Conservation (phyloP, 2,329 filamentous ascomycete genomes). For the Pseudogymnoascus sp. region DNA sequence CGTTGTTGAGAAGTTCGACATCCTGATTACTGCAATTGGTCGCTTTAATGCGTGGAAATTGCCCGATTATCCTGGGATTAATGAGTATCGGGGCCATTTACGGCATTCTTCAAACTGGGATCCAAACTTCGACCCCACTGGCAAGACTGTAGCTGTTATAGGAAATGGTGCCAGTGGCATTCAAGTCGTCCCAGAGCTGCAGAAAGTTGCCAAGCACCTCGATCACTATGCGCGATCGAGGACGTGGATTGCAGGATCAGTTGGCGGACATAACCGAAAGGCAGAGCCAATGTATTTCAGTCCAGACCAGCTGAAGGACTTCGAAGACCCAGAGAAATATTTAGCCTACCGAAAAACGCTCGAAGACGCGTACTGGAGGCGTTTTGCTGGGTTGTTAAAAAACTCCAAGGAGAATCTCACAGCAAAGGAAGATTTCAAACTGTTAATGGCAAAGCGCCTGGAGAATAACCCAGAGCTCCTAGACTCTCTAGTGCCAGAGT, state of each 20-base stretch:
- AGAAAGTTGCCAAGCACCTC: constrained; percentile 41
- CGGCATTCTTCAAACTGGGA: constrained; percentile 58
- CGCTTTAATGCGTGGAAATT: constrained; percentile 60
- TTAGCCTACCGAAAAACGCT: constrained; percentile 50
- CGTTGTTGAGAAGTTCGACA: constrained; percentile 46
- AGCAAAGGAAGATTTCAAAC: constrained; percentile 40
- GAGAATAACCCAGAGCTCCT: constrained; percentile 48
- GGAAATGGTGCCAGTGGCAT: constrained; percentile 58
- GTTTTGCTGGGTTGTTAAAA: constrained; percentile 48
- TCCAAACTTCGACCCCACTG: constrained; percentile 41
- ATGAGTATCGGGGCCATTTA: constrained; percentile 47
- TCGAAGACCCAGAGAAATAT: constrained; percentile 55
- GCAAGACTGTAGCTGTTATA: constrained; percentile 47
- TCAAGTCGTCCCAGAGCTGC: constrained; percentile 48
- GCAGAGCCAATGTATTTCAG: constrained; percentile 48
- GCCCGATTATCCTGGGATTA: constrained; percentile 52
- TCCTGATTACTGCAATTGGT: constrained; percentile 57
- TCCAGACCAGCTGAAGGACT: constrained; percentile 46
- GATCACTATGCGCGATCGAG: constrained; percentile 59
- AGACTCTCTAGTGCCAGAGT: constrained; percentile 52
- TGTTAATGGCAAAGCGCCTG: constrained; percentile 48
- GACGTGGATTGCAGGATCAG: constrained; percentile 62
- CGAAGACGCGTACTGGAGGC: constrained; percentile 56
- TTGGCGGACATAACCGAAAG: constrained; percentile 46
- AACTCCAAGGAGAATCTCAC: constrained; percentile 43